These are phyloP conservation scores for Capsicum chinense DNA, from an alignment of 257 asterid genomes.

Conservation along the genomic window DNA sequence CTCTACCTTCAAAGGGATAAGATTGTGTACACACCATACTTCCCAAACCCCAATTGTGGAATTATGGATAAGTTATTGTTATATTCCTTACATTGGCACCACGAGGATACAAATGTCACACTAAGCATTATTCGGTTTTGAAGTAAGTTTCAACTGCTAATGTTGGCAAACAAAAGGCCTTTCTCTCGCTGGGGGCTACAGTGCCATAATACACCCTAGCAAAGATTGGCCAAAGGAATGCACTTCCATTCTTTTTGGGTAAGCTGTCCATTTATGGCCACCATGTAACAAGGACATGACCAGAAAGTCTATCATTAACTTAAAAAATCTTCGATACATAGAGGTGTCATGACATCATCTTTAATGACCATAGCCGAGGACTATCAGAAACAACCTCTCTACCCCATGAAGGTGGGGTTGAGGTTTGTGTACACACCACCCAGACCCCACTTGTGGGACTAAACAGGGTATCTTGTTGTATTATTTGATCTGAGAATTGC, in stretches of 20 bases:
- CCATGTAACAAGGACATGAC: not conserved
- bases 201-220: not conserved
- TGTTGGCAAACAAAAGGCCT: not conserved
- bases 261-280: not conserved
- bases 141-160: not conserved
- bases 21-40: not conserved
- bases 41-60: too few relatives aligned
- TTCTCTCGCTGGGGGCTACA: not conserved
- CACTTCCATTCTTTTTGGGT: not conserved
- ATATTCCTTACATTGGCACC: not conserved
- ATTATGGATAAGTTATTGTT: too few relatives aligned
- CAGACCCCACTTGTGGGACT: not conserved
- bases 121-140: not conserved
- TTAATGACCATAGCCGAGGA: not conserved
- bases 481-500: constrained; percentile 1
- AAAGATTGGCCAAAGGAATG: not conserved
- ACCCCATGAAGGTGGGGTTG: too few relatives aligned
- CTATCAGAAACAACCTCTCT: too few relatives aligned
- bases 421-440: too few relatives aligned
- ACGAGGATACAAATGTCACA: not conserved
- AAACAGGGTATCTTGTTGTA: not conserved
- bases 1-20: not conserved
- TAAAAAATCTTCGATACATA: not conserved
- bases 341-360: not conserved
- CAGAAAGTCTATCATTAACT: not conserved